These are phyloP conservation scores for Boletus speciosus DNA, from an alignment of 768 basidiomycete species.

Conservation along the genomic window DNA sequence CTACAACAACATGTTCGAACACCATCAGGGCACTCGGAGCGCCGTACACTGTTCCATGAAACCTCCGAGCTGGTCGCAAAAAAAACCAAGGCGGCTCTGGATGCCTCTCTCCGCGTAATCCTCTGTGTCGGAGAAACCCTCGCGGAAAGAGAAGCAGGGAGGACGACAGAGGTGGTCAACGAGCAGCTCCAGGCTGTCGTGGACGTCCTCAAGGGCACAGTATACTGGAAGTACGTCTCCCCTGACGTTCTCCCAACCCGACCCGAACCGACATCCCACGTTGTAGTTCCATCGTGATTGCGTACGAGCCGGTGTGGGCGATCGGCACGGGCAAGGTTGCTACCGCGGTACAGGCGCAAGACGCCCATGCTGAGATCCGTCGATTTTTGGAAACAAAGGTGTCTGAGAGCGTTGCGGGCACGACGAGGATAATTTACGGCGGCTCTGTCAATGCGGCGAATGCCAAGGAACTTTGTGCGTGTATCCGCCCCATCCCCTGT, in stretches of 20 bases:
- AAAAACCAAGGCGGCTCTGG: slow-evolving; percentile 84
- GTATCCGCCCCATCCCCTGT: too few species aligned
- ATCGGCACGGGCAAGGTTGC: slow-evolving; percentile 98
- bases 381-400: slow-evolving; percentile 63
- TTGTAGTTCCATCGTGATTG: slow-evolving; percentile 82
- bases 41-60: slow-evolving; percentile 90
- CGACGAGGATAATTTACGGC: slow-evolving; percentile 90
- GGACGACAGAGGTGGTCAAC: slow-evolving; percentile 79
- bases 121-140: slow-evolving; percentile 97
- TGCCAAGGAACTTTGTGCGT: slow-evolving; percentile 80
- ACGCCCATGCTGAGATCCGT: slow-evolving; percentile 83
- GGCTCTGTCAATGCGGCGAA: slow-evolving; percentile 91
- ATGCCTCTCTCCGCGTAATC: slow-evolving; percentile 76
- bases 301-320: slow-evolving; percentile 98
- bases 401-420: slow-evolving; percentile 63
- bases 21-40: slow-evolving; percentile 87
- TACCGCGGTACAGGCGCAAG: slow-evolving; percentile 87
- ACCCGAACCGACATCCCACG: neutral
- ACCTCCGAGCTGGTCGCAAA: slow-evolving; percentile 75
- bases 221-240: slow-evolving; percentile 73
- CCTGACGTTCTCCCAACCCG: neutral
- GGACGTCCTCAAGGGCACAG: slow-evolving; percentile 46
- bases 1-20: neutral
- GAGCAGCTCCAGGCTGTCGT: slow-evolving; percentile 78
- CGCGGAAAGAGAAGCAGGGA: slow-evolving; percentile 72